Percentiles rank a stretch among this genome's conserved stretches.
Conservation (phyloP, 306 rosid genomes). For the Comarum palustre region DNA sequence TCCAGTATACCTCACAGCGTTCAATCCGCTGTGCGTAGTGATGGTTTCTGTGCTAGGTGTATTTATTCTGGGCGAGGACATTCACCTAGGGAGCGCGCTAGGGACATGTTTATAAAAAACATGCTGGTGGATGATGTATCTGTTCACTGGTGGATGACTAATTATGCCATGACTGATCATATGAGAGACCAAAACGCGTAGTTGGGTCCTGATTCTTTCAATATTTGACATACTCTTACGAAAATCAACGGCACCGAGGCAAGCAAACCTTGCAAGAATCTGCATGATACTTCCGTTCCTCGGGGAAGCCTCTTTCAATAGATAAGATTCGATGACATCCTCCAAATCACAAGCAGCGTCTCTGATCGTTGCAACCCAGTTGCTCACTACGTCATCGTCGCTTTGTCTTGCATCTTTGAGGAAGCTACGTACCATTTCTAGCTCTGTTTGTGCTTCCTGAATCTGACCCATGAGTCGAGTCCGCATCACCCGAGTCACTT, state of each 20-base stretch:
- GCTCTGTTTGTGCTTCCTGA: not conserved
- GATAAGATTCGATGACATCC: constrained; percentile 38
- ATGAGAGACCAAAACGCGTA: not conserved
- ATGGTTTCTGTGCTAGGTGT: no score
- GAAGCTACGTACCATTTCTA: not conserved
- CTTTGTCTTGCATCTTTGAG: not conserved
- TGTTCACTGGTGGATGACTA: no score
- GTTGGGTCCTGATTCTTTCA: not conserved
- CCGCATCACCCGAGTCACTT: not conserved
- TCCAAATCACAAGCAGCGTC: constrained; percentile 1
- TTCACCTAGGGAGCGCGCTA: no score
- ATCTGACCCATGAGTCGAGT: not conserved
- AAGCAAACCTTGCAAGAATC: constrained; percentile 19
- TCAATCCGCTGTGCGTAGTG: no score
- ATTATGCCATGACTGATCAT: fast-evolving
- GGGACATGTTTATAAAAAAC: no score
- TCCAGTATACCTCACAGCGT: no score
- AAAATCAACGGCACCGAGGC: not conserved
- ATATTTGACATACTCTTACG: not conserved
- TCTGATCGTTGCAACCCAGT: not conserved
- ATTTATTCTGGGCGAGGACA: no score
- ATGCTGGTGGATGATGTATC: no score
- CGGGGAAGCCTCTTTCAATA: not conserved
- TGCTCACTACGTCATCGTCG: not conserved
- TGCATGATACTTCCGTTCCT: not conserved